Evolutionary conservation across 495 filamentous ascomycete species (phyloP), one percentile per base, ranked within the genome.

Genomic region (Podospora pseudocomata): DNA sequence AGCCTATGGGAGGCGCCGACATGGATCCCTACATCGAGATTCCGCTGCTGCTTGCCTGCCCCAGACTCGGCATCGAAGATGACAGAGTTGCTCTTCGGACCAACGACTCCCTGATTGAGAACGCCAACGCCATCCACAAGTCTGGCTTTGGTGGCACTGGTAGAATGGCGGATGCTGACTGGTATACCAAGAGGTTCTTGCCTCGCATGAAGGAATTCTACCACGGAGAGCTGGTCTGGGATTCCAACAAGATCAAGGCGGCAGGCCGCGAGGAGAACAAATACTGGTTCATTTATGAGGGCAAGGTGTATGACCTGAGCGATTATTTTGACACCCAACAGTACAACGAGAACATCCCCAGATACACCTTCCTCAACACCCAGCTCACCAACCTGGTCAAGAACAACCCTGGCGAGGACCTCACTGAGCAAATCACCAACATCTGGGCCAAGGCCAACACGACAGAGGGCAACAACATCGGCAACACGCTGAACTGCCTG

Each of bases 251-350:
- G 28, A 85, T 95, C 73, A 80, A 85, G n/a, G 82, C 77, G 20
- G 78, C 87, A 26, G 94, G 93, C n/a, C 73, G 86, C 53, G 82
- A 88, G 60, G 75, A 88, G 34, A 83, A 87, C 66, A 91, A 91
- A 53, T 83, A 85, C 68, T 98, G 96, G 92, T 89, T 91, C 68
- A 90, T 92, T 67, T 83, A 94, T 62, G 80, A 92, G 61, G 81
- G 85, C 55, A 87, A 83, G 28, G 82, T 98, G 26, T 98, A 94
- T 73, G 96, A 99, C 75, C 78, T 99, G 56, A 96, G 92, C 1
- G 86, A 98, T 74, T 99, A 99, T 79, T 92, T 92, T 77, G 80
- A 91, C 65, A 96, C 94, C 7, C 79, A 84, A 75, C 82, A 89
- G 56, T 79, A 85, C 53, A 56, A 70, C n/a, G 70, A 77, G 30